Evolutionary conservation across 2,329 filamentous ascomycete species (phyloP), one percentile per base, ranked within the genome.

Genomic region (Leptographium flavum): DNA sequence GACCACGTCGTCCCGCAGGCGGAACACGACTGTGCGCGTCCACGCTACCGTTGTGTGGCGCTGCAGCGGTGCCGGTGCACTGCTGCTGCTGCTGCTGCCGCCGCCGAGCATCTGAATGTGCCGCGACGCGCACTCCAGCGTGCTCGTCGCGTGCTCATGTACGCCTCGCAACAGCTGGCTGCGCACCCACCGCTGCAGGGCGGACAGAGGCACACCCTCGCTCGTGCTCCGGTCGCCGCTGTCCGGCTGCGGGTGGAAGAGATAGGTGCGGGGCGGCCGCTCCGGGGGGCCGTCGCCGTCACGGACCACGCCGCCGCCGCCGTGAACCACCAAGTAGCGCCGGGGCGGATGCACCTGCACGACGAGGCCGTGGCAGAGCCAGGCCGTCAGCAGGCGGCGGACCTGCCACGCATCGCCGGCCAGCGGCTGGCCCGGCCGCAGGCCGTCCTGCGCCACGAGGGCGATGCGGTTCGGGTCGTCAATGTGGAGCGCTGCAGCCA

Each of bases 361-460:
- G 9, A 47, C 40, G n/a, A 65, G 46, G 47, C 56, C 53, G 2
- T 56, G 56, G 40, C 58, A 63, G 15, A 61, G 52, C 61, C 60
- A 63, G 9, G 43, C 39, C 21, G 45, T 42, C 36, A 51, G 49
- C 32, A 59, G 45, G 22, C 55, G 55, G 10, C 50, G 47, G 3
- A 53, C 48, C 31, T 58, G 54, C 62, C 62, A 65, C 40, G 50
- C 52, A 22, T 57, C 54, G 13, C 62, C 62, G 28, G 59, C 54
- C 5, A 64, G 31, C 6, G 30, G 30, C 0, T 53, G 45, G 5
- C 58, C 57, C 3, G 53, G 52, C 15, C 55, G 52, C 22, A 60
- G 46, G 4, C 62, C 62, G 5, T 56, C 60, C 4, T 53, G 38
- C 3, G 57, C 56, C 17, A 52, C 46, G 5, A 65, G 46, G 2